Evolutionary conservation across 441 rosid genomes (phyloP).

Genomic region (Populus hybrid): DNA sequence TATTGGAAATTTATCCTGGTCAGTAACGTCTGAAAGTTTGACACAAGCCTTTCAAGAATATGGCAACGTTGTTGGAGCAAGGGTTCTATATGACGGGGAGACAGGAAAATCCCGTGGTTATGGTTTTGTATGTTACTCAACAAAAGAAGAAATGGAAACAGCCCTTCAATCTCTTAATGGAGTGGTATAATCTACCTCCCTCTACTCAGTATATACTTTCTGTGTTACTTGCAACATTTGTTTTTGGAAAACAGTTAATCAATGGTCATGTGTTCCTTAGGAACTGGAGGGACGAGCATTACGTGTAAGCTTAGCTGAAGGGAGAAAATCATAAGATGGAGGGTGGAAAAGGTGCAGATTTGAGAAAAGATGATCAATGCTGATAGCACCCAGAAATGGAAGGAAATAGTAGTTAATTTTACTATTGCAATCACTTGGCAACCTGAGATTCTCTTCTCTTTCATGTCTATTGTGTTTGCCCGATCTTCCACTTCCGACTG

Average conservation of each 20-base stretch:
- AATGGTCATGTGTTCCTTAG: constrained; percentile 18
- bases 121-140: constrained; percentile 68
- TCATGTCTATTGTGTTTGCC: background rate
- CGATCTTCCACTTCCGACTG: background rate
- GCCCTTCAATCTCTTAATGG: constrained; percentile 72
- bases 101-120: constrained; percentile 75
- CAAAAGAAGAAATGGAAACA: constrained; percentile 67
- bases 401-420: background rate
- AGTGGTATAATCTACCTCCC: constrained; percentile 33
- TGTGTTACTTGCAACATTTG: background rate
- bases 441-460: constrained; percentile 5
- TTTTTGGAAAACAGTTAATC: background rate
- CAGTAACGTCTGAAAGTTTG: constrained; percentile 69
- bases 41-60: constrained; percentile 61
- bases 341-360: background rate
- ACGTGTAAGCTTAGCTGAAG: constrained; percentile 71
- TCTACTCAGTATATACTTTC: background rate
- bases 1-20: constrained; percentile 86
- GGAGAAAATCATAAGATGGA: constrained; percentile 41
- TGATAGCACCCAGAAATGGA: background rate
- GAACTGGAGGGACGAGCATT: constrained; percentile 73
- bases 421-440: constrained; percentile 12
- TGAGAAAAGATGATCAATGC: constrained; percentile 5
- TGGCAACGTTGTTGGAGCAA: constrained; percentile 79
- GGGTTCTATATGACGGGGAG: constrained; percentile 82